Percentiles rank a stretch among this genome's conserved stretches.
Conservation (phyloP, 176 grass and related monocot species). For the Areca catechu region DNA sequence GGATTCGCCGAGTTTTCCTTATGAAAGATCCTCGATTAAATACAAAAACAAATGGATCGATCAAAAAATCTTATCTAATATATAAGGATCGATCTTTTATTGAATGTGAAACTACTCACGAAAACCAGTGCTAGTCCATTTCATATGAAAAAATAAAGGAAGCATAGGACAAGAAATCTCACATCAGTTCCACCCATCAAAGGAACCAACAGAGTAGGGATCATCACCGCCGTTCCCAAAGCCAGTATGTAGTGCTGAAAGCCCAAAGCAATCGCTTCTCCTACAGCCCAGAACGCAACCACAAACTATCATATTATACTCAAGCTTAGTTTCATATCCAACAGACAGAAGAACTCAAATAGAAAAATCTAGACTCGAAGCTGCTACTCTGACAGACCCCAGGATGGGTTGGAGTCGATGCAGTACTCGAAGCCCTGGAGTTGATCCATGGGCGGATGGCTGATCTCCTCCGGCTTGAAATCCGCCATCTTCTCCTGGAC, state of each 20-base stretch:
- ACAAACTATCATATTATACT: too few species aligned
- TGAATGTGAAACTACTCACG: too few species aligned
- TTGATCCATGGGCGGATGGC: conserved; percentile 16
- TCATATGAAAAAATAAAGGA: too few species aligned
- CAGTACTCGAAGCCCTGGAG: conserved; percentile 23
- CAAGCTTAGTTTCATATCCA: too few species aligned
- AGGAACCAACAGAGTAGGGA: conserved; percentile 73
- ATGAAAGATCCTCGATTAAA: too few species aligned
- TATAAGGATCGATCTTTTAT: too few species aligned
- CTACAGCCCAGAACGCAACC: conserved; percentile 12
- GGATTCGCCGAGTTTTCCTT: too few species aligned
- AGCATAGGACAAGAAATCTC: conserved; percentile 18
- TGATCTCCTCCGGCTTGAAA: conserved; percentile 44
- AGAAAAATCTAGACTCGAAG: too few species aligned
- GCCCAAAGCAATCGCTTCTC: conserved; percentile 76
- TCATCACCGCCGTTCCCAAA: conserved; percentile 87
- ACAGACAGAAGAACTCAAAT: too few species aligned
- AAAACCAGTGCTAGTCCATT: too few species aligned
- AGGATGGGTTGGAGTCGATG: conserved; percentile 15
- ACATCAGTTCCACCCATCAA: conserved; percentile 87
- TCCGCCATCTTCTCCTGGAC: conserved; percentile 42
- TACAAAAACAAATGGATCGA: too few species aligned
- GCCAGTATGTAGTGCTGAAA: conserved; percentile 94
- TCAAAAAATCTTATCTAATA: too few species aligned
- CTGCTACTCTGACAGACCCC: background rate